These are phyloP conservation scores for Trypanosoma avium DNA, from an alignment of 208 protist genomes.

Conservation along the genomic window DNA sequence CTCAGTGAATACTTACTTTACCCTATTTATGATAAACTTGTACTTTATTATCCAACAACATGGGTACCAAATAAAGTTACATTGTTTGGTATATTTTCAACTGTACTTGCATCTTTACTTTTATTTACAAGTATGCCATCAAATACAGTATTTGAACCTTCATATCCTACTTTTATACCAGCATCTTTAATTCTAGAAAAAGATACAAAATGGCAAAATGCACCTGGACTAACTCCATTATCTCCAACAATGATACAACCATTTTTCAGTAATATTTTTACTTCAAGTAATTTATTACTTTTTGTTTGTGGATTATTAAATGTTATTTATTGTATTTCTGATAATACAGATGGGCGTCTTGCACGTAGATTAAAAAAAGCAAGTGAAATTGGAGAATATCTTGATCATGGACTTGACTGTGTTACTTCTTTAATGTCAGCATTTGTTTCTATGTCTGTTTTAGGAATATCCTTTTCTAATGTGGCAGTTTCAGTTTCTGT, in stretches of 20 bases:
- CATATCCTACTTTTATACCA: constrained; percentile 42
- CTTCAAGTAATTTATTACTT: constrained; percentile 41
- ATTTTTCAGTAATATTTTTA: constrained; percentile 32
- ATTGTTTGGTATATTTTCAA: constrained; percentile 68
- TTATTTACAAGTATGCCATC: constrained; percentile 74
- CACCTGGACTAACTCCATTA: constrained; percentile 34
- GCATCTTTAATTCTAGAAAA: constrained; percentile 36
- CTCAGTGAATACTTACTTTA: constrained; percentile 76
- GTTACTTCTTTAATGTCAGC: constrained; percentile 87
- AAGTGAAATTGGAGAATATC: constrained; percentile 88
- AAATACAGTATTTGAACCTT: constrained; percentile 55
- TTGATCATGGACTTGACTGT: constrained; percentile 91
- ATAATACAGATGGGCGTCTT: constrained; percentile 91
- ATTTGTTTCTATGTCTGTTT: constrained; percentile 46
- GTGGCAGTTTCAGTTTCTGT: constrained; percentile 61
- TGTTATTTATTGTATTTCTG: constrained; percentile 82
- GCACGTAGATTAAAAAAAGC: constrained; percentile 73
- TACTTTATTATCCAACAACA: constrained; percentile 51
- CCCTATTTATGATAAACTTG: constrained; percentile 81
- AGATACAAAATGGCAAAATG: constrained; percentile 1
- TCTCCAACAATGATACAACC: constrained; percentile 43
- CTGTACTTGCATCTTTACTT: constrained; percentile 66
- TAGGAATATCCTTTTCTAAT: constrained; percentile 69
- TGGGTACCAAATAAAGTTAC: constrained; percentile 88
- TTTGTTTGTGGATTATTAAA: constrained; percentile 74